phyloP scores from a whole-genome alignment of 495 filamentous ascomycete genomes.

The Tricharina praecox region DNA sequence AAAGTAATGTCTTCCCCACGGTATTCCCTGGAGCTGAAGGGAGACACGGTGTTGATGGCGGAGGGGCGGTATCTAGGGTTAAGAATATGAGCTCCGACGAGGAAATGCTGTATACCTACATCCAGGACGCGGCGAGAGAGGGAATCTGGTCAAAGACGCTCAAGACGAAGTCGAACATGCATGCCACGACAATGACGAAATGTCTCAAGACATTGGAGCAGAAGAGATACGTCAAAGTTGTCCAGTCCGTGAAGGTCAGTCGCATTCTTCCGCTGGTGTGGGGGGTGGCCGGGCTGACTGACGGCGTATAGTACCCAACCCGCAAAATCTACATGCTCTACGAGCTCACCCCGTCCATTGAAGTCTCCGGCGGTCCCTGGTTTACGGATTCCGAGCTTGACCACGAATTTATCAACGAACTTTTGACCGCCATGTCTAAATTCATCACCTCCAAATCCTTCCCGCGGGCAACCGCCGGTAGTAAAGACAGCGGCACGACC shows the following conservation, averaged over 20 bases:
- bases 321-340: conserved; percentile 62
- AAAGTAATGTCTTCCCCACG: conserved; percentile 10
- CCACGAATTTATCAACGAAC: conserved; percentile 59
- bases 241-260: conserved; percentile 39
- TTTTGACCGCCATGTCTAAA: conserved; percentile 50
- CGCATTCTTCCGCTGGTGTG: too few relatives aligned
- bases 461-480: conserved; percentile 22
- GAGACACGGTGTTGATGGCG: too few relatives aligned
- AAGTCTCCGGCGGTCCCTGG: conserved; percentile 84
- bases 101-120: conserved; percentile 62
- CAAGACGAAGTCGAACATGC: conserved; percentile 54
- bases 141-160: conserved; percentile 81
- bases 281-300: too few relatives aligned
- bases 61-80: too few relatives aligned
- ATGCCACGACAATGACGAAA: conserved; percentile 57
- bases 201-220: conserved; percentile 60
- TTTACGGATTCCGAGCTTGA: conserved; percentile 80
- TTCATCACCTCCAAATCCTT: conserved; percentile 42
- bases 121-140: conserved; percentile 61
- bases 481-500: conserved; percentile 26
- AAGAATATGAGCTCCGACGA: conserved; percentile 41
- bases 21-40: background rate
- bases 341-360: conserved; percentile 49
- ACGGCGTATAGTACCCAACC: conserved; percentile 34
- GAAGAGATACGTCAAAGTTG: conserved; percentile 38